Evolutionary conservation across 805 yeast species (phyloP), one percentile per base, ranked within the genome.

Genomic region (Sungouiella thailandica): DNA sequence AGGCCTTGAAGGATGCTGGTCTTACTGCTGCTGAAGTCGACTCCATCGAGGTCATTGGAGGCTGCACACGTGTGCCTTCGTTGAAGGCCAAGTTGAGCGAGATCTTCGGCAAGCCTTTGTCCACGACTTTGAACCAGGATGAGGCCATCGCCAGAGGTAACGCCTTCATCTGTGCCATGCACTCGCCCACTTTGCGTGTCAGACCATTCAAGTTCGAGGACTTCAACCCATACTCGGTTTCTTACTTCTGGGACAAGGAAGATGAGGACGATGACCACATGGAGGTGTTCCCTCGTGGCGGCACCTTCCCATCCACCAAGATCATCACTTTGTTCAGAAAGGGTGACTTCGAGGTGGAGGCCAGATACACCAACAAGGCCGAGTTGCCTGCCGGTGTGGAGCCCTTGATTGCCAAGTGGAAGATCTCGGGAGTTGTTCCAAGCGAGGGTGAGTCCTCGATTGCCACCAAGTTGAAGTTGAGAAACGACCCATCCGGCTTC

Each of bases 71-170:
- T 76, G 95, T 93, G 48, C 99, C 99, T 60, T 69, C 84, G 36
- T 72, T 93, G 60, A 93, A 93, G 76, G 76, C 80, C 50, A 82
- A 76, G 57, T 74, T 93, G 51, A 50, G 83, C 50, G 84, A 81
- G 58, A 72, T 84, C 47, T 87, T 93, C 60, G 56, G 85, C 62
- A 47, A 43, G 48, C 47, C 38, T 13, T 43, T 93, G 59, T 85
- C 96, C 25, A 83, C 84, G 73, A 94, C 97, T 51, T 78, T 94
- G 68, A 93, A 93, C 77, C 97, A 89, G 72, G 99, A 93, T 61
- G 99, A 93, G 76, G 96, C 98, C 44, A 83, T 90, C 61, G 97
- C 98, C 37, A 86, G 90, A 67, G 99, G 99, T 73, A 95, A 96
- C 54, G 96, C 98, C 31, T 93, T 93, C 41, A 84, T 93, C 57